A percentile compares a stretch with the other conserved stretches of the same genome.
Conservation (phyloP, 2,329 filamentous ascomycete species). For the Colletotrichum karsti region DNA sequence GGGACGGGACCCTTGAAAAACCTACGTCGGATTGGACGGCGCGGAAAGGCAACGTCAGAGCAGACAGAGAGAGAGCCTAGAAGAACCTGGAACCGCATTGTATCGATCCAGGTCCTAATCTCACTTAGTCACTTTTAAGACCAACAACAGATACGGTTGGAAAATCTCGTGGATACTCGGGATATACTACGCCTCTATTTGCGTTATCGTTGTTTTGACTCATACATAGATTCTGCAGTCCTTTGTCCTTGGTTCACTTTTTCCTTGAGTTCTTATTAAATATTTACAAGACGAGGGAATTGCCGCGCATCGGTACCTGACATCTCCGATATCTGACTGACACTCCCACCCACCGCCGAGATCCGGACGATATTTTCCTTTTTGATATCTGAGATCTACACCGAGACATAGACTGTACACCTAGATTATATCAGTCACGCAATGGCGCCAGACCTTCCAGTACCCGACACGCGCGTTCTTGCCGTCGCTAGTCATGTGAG, state of each 20-base stretch:
- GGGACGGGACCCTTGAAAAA: constrained; percentile 12
- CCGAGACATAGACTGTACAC: neutral
- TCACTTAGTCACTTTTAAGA: constrained; percentile 16
- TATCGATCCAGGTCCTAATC: neutral
- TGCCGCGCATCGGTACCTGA: too few species aligned
- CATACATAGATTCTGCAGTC: neutral
- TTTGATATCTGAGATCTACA: constrained; percentile 2
- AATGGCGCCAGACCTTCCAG: constrained; percentile 51
- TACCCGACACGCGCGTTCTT: constrained; percentile 74
- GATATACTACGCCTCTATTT: neutral
- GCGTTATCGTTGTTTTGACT: neutral
- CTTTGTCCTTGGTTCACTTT: too few species aligned
- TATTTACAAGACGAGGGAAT: too few species aligned
- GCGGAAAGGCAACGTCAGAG: constrained; percentile 11
- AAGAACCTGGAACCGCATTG: constrained; percentile 24
- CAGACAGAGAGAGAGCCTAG: constrained; percentile 17
- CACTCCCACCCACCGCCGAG: neutral
- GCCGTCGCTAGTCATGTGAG: constrained; percentile 96
- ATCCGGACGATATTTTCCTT: neutral
- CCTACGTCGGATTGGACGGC: constrained; percentile 9
- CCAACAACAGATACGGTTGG: neutral
- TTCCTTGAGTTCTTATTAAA: neutral
- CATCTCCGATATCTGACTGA: too few species aligned
- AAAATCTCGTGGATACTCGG: neutral
- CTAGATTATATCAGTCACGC: neutral